Evolutionary conservation across 2,329 filamentous ascomycete species (phyloP).

Genomic region (Pseudogymnoascus sp.): DNA sequence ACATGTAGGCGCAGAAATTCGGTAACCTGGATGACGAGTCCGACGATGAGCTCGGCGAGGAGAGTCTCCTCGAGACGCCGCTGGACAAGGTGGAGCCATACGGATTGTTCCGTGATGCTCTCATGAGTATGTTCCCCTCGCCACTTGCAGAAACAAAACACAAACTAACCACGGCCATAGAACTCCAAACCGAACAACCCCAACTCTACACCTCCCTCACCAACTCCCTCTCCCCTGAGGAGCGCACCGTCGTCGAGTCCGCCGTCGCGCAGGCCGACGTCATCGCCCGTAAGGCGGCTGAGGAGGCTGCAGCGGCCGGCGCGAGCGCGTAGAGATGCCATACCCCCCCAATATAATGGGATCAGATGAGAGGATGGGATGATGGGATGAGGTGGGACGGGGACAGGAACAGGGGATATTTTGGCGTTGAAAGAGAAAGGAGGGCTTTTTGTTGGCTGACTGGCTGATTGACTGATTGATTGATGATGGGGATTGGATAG

Average conservation of each 20-base stretch:
- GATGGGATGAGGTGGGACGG: background rate
- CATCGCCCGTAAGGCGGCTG: conserved; percentile 19
- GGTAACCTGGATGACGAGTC: conserved; percentile 63
- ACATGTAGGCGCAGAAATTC: conserved; percentile 70
- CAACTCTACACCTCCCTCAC: conserved; percentile 79
- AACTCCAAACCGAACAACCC: conserved; percentile 82
- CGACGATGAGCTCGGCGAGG: conserved; percentile 84
- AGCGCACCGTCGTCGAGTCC: conserved; percentile 71
- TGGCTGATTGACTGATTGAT: background rate
- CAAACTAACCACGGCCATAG: conserved; percentile 37
- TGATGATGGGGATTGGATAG: background rate
- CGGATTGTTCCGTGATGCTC: conserved; percentile 71
- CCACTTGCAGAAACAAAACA: background rate
- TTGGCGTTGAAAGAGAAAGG: conserved; percentile 1
- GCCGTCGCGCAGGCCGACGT: conserved; percentile 48
- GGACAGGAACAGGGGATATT: background rate
- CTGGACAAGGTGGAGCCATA: conserved; percentile 95
- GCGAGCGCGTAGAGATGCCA: background rate
- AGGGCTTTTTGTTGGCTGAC: background rate
- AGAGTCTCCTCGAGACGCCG: conserved; percentile 87
- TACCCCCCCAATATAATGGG: background rate
- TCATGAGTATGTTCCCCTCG: conserved; percentile 59
- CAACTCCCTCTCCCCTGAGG: conserved; percentile 68
- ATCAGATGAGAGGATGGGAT: background rate
- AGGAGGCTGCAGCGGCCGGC: conserved; percentile 13